Evolutionary conservation across 129 eudicot genomes (phyloP), one percentile per base, ranked within the genome.

Genomic region (Tagetes erecta): DNA sequence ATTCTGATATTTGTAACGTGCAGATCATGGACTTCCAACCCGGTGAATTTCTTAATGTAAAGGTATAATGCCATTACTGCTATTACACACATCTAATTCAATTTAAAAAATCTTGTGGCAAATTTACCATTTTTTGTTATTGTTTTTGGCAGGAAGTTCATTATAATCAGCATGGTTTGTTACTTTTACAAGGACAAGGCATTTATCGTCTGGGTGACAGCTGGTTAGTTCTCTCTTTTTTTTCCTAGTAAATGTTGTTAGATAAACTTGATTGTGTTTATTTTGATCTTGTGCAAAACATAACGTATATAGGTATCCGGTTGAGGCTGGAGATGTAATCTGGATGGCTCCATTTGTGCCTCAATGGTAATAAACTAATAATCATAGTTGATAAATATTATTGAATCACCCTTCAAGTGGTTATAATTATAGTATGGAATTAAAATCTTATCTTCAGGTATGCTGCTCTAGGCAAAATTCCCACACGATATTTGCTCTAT

Each of bases 261-360:
- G 27, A 20, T 0, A 20, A 20, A 20, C 27, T 20, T 20, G 27
- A 20, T 20, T 20, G 27, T 20, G 27, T 20, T 20, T 20, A 20
- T 20, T 20, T 56, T 73, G 20, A 27, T 45, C 49, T 70, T 27
- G n/a, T 2, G 46, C 27, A 20, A 20, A 20, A 20, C 27, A 20
- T 45, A 58, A 80, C 64, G 71, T 9, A 64, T 38, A 27, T 45
- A 94, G 98, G 97, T 95, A 88, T 72, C 99, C 97, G 14, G 92
- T 95, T 80, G 87, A 89, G 83, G 90, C 99, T 60, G 96, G 99
- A 9, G 99, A 91, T 84, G 87, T 90, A 12, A 91, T 95, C 30
- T 95, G 97, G 97, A 95, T 95, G 99, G 99, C 99, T 13, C 96
- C 99, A 3, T 95, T 95, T 87, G 97, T 91, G 76, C 99, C 97